A percentile compares a stretch with the other conserved stretches of the same genome.
These are phyloP conservation scores for Fusarium nematophilum DNA, from an alignment of 2,329 filamentous ascomycete genomes.

Conservation along the genomic window DNA sequence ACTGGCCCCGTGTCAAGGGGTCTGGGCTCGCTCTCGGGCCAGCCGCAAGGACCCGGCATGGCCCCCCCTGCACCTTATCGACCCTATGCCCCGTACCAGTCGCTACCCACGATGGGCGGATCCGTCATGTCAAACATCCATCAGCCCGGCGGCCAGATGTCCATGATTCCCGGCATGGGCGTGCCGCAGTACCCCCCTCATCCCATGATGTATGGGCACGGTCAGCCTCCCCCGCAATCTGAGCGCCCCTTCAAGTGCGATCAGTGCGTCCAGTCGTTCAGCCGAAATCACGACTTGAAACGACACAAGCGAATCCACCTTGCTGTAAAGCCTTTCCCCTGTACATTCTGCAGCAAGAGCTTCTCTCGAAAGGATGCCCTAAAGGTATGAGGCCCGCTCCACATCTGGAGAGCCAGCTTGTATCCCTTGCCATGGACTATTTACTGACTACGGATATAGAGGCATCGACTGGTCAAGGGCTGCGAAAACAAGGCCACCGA, in stretches of 20 bases:
- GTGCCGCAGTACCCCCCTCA: constrained; percentile 66
- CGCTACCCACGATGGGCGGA: constrained; percentile 72
- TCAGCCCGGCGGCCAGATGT: constrained; percentile 77
- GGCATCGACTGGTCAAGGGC: constrained; percentile 73
- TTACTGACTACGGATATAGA: constrained; percentile 52
- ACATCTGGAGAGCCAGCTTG: too few species aligned
- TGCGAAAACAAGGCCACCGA: constrained; percentile 58
- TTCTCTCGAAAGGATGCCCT: constrained; percentile 97
- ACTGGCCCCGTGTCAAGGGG: constrained; percentile 52
- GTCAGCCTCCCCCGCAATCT: constrained; percentile 63
- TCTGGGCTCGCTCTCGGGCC: constrained; percentile 49
- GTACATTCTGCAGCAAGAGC: constrained; percentile 91
- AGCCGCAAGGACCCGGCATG: constrained; percentile 45
- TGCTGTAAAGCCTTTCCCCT: constrained; percentile 95
- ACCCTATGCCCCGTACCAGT: constrained; percentile 57
- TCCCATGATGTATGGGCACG: constrained; percentile 70
- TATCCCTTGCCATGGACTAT: background rate
- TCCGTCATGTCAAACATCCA: constrained; percentile 83
- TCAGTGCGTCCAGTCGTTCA: constrained; percentile 91
- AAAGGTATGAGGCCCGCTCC: constrained; percentile 72
- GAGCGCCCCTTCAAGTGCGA: constrained; percentile 97
- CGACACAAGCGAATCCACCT: constrained; percentile 95
- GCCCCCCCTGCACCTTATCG: constrained; percentile 64
- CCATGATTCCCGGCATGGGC: constrained; percentile 72
- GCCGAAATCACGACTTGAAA: constrained; percentile 95